Base-by-base conservation (phyloP, 1,284 basidiomycete species). In the Pyrrhoderma lamaoense region DNA sequence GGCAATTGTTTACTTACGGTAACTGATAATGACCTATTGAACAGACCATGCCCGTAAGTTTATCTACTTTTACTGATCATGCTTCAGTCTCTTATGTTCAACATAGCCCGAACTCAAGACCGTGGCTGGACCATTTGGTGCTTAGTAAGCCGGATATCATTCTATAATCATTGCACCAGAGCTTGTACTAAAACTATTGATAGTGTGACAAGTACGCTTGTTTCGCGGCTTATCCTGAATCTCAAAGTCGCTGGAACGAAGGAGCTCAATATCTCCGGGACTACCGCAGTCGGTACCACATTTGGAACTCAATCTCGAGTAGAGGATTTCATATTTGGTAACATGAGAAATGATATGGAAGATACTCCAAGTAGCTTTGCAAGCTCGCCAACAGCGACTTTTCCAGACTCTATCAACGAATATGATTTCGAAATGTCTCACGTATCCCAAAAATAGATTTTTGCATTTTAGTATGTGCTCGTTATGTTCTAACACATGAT, bases 221-320 rank as follows among this genome's bases (percentile, higher is more conserved):
- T 44, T 21, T 4, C 42, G 21, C 23, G 42, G 23, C 21, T 44
- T n/a, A 44, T 44, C 21, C 42, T 44, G n/a, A 44, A 44, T 9
- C 42, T 44, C 27, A 31, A 31, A 31, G 27, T 31, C 11, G 27
- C 27, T 11, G 27, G 27, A 11, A 11, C 5, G 11, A 31, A 31
- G 27, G 27, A 31, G 11, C 27, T 31, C 5, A 31, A 31, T 31
- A 31, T 31, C 27, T 5, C 27, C 11, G 11, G 27, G 5, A 31
- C 5, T 31, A 31, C 27, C 27, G 27, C 11, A 31, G 27, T 31
- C 27, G n/a, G n/a, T n/a, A 31, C 27, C 11, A 31, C 27, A 31
- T 11, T 31, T 5, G 27, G 27, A 5, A 31, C 11, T 5, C 27
- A 31, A 5, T 31, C 27, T 11, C 27, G 27, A 5, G 27, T 31